Conservation (phyloP, 345 rosid species). For the Rhizophora mangle region DNA sequence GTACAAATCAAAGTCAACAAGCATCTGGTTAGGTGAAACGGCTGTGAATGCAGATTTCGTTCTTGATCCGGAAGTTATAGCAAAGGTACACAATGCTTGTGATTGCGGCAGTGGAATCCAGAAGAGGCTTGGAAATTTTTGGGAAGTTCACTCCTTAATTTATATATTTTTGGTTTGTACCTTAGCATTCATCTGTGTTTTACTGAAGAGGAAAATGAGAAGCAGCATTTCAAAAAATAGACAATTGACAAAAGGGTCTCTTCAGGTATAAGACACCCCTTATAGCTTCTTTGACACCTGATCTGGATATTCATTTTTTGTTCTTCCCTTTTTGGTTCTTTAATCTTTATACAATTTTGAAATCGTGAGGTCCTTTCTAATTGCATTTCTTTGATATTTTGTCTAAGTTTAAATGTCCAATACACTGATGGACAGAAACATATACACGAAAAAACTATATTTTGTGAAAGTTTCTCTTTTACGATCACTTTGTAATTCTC, state of each 20-base stretch:
- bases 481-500: too few relatives aligned
- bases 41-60: conserved; percentile 66
- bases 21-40: conserved; percentile 58
- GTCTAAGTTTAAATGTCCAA: too few relatives aligned
- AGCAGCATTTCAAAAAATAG: conserved; percentile 44
- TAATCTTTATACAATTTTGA: too few relatives aligned
- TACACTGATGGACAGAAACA: too few relatives aligned
- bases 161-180: conserved; percentile 41
- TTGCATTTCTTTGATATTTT: too few relatives aligned
- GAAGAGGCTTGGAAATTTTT: conserved; percentile 31
- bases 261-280: conserved; percentile 19
- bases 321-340: too few relatives aligned
- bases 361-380: too few relatives aligned
- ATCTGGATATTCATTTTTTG: too few relatives aligned
- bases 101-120: conserved; percentile 38
- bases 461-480: too few relatives aligned
- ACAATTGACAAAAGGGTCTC: conserved; percentile 38
- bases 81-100: conserved; percentile 39
- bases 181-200: conserved; percentile 46
- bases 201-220: conserved; percentile 53
- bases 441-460: too few relatives aligned
- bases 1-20: conserved; percentile 62
- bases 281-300: neutral
- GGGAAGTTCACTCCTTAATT: conserved; percentile 46
- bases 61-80: conserved; percentile 58